phyloP scores from a whole-genome alignment of 2,329 filamentous ascomycete species.

The Coniochaeta sp. region DNA sequence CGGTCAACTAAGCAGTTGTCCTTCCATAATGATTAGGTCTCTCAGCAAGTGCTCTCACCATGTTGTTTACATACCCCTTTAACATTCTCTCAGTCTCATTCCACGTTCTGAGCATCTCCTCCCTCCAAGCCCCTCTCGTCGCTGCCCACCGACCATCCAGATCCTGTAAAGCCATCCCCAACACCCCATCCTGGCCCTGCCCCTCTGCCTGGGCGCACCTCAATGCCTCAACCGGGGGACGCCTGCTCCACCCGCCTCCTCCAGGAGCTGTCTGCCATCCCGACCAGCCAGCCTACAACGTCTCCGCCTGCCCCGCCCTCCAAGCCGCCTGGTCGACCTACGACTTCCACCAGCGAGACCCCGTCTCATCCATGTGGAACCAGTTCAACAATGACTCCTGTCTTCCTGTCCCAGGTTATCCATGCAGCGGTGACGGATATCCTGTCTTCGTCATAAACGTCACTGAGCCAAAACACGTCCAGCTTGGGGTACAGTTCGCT shows the following conservation, averaged over 20 bases:
- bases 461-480: constrained; percentile 21
- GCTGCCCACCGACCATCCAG: not conserved
- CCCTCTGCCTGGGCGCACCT: constrained; percentile 35
- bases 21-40: too few species aligned
- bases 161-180: constrained; percentile 15
- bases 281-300: constrained; percentile 14
- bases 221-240: constrained; percentile 35
- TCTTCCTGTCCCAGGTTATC: constrained; percentile 28
- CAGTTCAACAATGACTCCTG: constrained; percentile 43
- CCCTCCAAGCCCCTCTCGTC: not conserved
- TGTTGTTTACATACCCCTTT: not conserved
- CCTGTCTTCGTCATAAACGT: constrained; percentile 33
- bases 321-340: constrained; percentile 13
- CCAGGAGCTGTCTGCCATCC: constrained; percentile 38
- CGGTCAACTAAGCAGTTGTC: too few species aligned
- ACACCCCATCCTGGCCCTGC: constrained; percentile 39
- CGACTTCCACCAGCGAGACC: constrained; percentile 28
- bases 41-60: not conserved
- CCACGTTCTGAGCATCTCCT: not conserved
- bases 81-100: not conserved
- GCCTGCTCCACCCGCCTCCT: constrained; percentile 33
- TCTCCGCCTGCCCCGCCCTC: constrained; percentile 11
- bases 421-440: constrained; percentile 31
- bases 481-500: constrained; percentile 34
- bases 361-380: constrained; percentile 28